Base-by-base conservation (phyloP, 257 asterid species). In the Scutellaria barbata region DNA sequence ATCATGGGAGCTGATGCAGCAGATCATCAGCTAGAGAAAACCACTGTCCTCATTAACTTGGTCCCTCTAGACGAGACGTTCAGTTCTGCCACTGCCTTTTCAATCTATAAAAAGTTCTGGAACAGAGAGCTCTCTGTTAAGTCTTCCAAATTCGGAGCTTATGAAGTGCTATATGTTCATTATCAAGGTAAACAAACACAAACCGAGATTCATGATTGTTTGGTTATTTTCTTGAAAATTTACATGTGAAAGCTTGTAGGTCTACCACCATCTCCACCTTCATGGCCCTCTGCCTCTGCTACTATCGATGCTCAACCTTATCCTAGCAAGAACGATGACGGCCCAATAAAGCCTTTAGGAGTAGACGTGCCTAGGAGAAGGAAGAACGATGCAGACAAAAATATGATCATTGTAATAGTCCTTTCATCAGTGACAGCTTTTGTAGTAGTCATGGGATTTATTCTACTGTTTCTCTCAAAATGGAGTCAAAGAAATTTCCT, bases 1-100 rank as follows among this genome's bases (percentile, higher is more conserved):
- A 82, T 92, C 37, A 83, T 85, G 88, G 98, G 98, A 78, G 98
- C 96, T 61, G 90, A 92, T 76, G 90, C 90, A 62, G 95, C 85
- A 7, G 87, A 78, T 42, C 87, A 83, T 58, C 89, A 85, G 75
- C 83, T 85, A 47, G 89, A 90, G 85, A 85, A 86, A 81, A 84
- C 96, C 22, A 68, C 77, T 17, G 96, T 90, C 67, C 87, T 88
- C 63, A 64, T 92, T 69, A 82, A 90, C 60, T 79, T 92, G 82
- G 92, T 92, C 13, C 98, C 98, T 53, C 68, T 76, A 12, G 74
- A 78, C 39, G 85, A 76, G 59, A 82, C 75, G 40, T 92, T 92
- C 68, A 69, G 80, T 62, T 51, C 85, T 14, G 62, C 80, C 41
- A 69, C 88, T 1, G 88, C 96, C 10, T 82, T 77, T 69, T 78